Evolutionary conservation across 1,139 yeast species (phyloP).

Genomic region (Pichia cactophila): DNA sequence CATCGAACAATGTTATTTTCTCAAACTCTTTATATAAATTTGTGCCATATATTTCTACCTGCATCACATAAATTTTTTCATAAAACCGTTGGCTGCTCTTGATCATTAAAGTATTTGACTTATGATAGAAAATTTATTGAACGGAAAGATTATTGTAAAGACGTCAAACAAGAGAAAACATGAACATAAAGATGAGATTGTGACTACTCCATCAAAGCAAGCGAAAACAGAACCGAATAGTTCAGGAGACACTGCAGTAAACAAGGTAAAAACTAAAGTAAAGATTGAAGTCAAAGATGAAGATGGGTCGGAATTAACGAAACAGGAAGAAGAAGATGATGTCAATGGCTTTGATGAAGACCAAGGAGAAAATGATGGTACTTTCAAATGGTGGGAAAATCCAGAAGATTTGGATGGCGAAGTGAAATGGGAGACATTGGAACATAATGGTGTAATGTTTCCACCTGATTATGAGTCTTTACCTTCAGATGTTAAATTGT

Average conservation of each 20-base stretch:
- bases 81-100: too few species aligned
- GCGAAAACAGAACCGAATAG: neutral
- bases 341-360: constrained; percentile 1
- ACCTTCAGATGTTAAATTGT: constrained; percentile 70
- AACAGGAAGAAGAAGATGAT: constrained; percentile 1
- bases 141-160: too few species aligned
- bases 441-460: constrained; percentile 84
- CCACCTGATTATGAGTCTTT: constrained; percentile 89
- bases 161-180: too few species aligned
- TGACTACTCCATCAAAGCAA: neutral
- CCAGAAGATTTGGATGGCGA: constrained; percentile 65
- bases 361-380: constrained; percentile 46
- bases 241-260: neutral
- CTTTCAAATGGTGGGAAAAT: constrained; percentile 84
- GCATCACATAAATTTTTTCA: too few species aligned
- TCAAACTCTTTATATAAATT: too few species aligned
- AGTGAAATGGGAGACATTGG: constrained; percentile 78
- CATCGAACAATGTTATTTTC: too few species aligned
- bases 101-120: too few species aligned
- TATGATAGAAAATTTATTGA: too few species aligned
- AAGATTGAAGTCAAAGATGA: neutral
- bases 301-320: neutral
- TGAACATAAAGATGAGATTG: too few species aligned
- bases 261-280: neutral
- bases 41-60: too few species aligned